Evolutionary conservation across 2,329 filamentous ascomycete species (phyloP).

Genomic region (Xylariales sp.): DNA sequence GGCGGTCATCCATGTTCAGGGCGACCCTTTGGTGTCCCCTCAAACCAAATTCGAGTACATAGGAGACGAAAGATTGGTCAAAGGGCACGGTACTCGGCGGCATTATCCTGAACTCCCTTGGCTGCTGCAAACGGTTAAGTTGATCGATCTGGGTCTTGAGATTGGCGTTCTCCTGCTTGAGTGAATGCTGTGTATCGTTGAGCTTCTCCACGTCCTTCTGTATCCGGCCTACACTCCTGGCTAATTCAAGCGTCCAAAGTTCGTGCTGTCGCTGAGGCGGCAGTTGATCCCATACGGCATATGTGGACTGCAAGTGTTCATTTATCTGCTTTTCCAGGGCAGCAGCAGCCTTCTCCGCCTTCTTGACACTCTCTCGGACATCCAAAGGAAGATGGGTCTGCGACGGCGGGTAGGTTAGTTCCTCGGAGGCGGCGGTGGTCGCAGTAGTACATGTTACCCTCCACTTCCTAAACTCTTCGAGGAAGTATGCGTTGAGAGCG

Average conservation of each 20-base stretch:
- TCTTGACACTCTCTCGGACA: conserved; percentile 41
- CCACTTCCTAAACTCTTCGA: conserved; percentile 63
- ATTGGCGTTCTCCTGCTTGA: conserved; percentile 53
- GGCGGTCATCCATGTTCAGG: conserved; percentile 44
- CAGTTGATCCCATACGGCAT: conserved; percentile 68
- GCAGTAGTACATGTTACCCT: conserved; percentile 47
- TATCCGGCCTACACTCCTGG: conserved; percentile 52
- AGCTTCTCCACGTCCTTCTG: conserved; percentile 51
- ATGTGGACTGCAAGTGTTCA: conserved; percentile 74
- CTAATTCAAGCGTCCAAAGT: conserved; percentile 58
- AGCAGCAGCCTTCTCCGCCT: conserved; percentile 48
- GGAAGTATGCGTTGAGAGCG: conserved; percentile 63
- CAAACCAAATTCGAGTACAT: conserved; percentile 41
- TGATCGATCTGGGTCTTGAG: conserved; percentile 56
- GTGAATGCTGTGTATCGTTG: conserved; percentile 43
- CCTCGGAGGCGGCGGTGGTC: conserved; percentile 46
- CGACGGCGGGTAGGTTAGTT: conserved; percentile 44
- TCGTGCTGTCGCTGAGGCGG: conserved; percentile 50
- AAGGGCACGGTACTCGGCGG: conserved; percentile 49
- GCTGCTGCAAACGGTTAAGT: conserved; percentile 53
- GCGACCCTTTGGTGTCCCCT: conserved; percentile 35
- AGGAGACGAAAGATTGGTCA: conserved; percentile 42
- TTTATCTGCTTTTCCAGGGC: conserved; percentile 64
- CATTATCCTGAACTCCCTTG: conserved; percentile 52
- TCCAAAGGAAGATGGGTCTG: conserved; percentile 35